A percentile compares a stretch with the other conserved stretches of the same genome.
phyloP scores from a whole-genome alignment of 352 stramenopile genomes.

The Phytophthora sp. region DNA sequence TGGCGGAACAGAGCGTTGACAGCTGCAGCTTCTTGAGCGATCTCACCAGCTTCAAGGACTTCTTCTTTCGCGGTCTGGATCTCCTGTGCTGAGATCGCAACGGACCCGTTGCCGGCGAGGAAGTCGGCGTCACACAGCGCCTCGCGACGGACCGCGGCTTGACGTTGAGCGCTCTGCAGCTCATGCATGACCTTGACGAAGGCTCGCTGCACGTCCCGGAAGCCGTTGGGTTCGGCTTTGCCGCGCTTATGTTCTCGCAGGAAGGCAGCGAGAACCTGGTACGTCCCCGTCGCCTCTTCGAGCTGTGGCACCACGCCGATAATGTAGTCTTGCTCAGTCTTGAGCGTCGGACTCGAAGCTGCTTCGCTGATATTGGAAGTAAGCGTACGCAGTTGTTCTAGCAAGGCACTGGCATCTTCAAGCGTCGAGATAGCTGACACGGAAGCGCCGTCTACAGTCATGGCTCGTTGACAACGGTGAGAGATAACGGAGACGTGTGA shows the following conservation, averaged over 20 bases:
- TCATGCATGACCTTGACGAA: constrained; percentile 78
- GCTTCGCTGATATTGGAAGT: constrained; percentile 44
- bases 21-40: constrained; percentile 64
- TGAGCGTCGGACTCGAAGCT: constrained; percentile 47
- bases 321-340: constrained; percentile 64
- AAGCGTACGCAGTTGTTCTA: constrained; percentile 46
- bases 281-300: constrained; percentile 61
- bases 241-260: constrained; percentile 68
- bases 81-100: constrained; percentile 60
- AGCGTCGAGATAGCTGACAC: constrained; percentile 44
- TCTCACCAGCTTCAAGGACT: constrained; percentile 66
- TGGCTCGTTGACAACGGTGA: constrained; percentile 8
- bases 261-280: constrained; percentile 67
- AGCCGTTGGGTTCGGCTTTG: constrained; percentile 50
- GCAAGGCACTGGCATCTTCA: constrained; percentile 44
- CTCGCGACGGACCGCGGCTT: constrained; percentile 59
- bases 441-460: constrained; percentile 8
- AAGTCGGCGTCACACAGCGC: constrained; percentile 78
- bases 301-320: constrained; percentile 51
- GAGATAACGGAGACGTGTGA: background rate
- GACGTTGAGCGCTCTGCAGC: constrained; percentile 67
- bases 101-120: constrained; percentile 45
- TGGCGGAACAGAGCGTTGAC: constrained; percentile 78
- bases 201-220: constrained; percentile 58
- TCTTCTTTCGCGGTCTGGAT: constrained; percentile 82